Base-by-base conservation (phyloP, 352 stramenopile genomes). In the Phytophthora cryptogea region DNA sequence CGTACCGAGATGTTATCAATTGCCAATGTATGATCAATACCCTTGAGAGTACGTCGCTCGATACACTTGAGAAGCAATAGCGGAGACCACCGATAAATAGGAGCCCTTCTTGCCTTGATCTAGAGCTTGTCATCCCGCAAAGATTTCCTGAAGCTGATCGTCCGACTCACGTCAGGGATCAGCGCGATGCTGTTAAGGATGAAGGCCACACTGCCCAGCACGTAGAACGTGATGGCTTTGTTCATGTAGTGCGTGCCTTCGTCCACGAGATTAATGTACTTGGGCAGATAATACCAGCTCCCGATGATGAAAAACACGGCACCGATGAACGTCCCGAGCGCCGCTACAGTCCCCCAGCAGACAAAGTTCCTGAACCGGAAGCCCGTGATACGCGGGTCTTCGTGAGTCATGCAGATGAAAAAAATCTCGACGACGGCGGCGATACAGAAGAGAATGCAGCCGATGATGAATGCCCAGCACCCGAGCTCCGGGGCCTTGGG, bases 271-370 rank as follows among this genome's bases (percentile, higher is more conserved):
- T 78, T 78, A 33, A 92, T 89, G 57, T 85, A 94, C 43, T 67
- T 63, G 49, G 85, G 85, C 5, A 94, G 80, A 74, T 92, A 94
- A 76, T 79, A 94, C 68, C 74, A 92, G 64, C 77, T 89, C 31
- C 85, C 85, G 36, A 91, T 59, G 54, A 89, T 90, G 71, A 94
- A 94, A 16, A 85, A 66, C 31, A 90, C 36, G 6, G 80, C 80
- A 26, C 85, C 85, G 42, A 80, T 47, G 50, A 90, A 86, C 60
- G 78, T 89, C 49, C 77, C 76, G 20, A 83, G 43, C 4, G 73
- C 70, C 0, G 76, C 69, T 27, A 80, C 42, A 9, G 70, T 76
- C 53, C 63, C 74, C 79, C 79, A 92, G 68, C 71, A 83, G 1
- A 59, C 40, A 14, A 85, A 64, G 63, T 90, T 89, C 52, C 70